These are phyloP conservation scores for Tetragonia tetragonoides DNA, from an alignment of 148 eudicot genomes.

Conservation along the genomic window DNA sequence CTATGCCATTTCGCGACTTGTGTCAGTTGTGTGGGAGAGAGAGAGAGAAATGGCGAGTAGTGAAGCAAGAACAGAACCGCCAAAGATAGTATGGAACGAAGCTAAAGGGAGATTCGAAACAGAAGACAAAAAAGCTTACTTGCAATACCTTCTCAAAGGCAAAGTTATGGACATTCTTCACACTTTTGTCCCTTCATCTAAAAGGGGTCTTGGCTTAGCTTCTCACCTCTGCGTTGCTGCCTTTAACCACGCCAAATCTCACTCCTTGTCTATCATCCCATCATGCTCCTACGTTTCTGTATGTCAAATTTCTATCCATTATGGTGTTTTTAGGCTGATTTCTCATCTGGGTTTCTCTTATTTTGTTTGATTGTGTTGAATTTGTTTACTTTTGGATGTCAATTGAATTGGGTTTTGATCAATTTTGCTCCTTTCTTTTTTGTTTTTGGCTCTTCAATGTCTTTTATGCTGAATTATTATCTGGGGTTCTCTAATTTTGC, in stretches of 20 bases:
- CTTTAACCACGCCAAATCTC: constrained; percentile 59
- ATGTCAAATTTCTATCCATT: constrained; percentile 16
- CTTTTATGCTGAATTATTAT: too few relatives aligned
- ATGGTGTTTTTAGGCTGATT: neutral
- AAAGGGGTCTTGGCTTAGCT: constrained; percentile 71
- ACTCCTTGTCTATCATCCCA: constrained; percentile 55
- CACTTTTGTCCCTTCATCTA: constrained; percentile 69
- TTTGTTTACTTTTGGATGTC: neutral
- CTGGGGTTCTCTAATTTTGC: too few relatives aligned
- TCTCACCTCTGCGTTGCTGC: constrained; percentile 69
- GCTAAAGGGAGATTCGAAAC: constrained; percentile 50
- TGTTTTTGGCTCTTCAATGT: too few relatives aligned
- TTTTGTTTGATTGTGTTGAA: neutral
- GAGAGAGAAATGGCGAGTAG: constrained; percentile 25
- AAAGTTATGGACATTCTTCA: constrained; percentile 67
- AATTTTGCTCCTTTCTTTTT: neutral
- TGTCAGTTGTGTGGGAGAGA: neutral
- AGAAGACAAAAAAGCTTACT: constrained; percentile 58
- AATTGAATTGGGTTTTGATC: constrained; percentile 8
- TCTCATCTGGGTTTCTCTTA: neutral
- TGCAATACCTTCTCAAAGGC: constrained; percentile 40
- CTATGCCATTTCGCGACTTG: too few relatives aligned
- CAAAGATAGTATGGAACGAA: constrained; percentile 57
- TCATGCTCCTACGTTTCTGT: constrained; percentile 83
- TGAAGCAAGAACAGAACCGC: constrained; percentile 14